These are phyloP conservation scores for Sapria himalayana DNA, from an alignment of 345 rosid species.

Conservation along the genomic window DNA sequence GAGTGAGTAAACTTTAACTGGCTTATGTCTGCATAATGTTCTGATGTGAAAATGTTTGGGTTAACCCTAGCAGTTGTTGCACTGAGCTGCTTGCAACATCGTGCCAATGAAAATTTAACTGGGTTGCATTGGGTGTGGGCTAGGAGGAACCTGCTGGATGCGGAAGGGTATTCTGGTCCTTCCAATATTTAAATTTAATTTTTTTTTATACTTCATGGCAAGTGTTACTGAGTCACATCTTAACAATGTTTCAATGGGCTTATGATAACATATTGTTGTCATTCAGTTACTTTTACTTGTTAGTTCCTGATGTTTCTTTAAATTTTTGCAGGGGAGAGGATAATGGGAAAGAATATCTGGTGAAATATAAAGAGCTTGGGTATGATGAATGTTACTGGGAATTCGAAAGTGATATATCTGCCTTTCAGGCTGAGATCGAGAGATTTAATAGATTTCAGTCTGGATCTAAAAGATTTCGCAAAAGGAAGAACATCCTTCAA, in stretches of 20 bases:
- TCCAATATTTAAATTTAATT: no score
- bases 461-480: constrained; percentile 29
- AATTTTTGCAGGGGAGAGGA: constrained; percentile 52
- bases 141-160: no score
- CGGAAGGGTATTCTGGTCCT: no score
- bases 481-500: constrained; percentile 23
- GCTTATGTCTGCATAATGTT: no score
- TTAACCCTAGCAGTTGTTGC: no score
- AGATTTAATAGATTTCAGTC: constrained; percentile 49
- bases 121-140: no score
- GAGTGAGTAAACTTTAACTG: no score
- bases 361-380: constrained; percentile 83
- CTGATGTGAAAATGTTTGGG: no score
- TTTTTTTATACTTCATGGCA: no score
- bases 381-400: constrained; percentile 99
- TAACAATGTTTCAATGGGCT: not conserved
- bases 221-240: no score
- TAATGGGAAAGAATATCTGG: constrained; percentile 73
- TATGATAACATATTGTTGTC: not conserved
- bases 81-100: no score
- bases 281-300: not conserved
- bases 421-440: constrained; percentile 82
- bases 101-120: no score
- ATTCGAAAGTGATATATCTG: constrained; percentile 69
- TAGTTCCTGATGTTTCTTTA: constrained; percentile 7